Evolutionary conservation across 257 asterid genomes (phyloP).

Genomic region (Solanum gandarillasii): DNA sequence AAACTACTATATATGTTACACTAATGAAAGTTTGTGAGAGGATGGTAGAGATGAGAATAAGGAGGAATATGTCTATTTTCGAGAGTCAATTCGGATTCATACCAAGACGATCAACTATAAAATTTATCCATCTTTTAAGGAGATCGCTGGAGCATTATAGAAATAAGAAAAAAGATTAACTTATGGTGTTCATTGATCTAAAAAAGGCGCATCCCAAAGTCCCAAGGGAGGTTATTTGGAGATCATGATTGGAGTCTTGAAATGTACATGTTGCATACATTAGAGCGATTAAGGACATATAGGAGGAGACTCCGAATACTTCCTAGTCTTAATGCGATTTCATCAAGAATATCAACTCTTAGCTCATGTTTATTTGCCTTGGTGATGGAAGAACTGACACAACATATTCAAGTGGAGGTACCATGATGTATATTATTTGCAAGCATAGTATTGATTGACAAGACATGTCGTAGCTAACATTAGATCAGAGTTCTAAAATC

Average conservation of each 20-base stretch:
- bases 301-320: not conserved
- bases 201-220: not conserved
- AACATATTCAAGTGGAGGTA: not conserved
- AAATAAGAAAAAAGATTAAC: not conserved
- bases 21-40: not conserved
- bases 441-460: not conserved
- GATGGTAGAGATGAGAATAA: not conserved
- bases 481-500: not conserved
- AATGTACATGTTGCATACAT: not conserved
- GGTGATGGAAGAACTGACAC: not conserved
- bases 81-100: not conserved
- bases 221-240: not conserved
- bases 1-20: not conserved
- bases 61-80: not conserved
- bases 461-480: not conserved
- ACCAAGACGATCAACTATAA: not conserved
- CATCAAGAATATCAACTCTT: not conserved
- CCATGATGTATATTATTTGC: not conserved
- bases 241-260: not conserved
- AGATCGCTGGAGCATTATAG: not conserved
- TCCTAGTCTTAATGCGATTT: not conserved
- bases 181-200: not conserved
- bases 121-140: not conserved
- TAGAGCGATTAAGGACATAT: not conserved
- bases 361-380: not conserved